Evolutionary conservation across 257 asterid species (phyloP), one percentile per base, ranked within the genome.

Genomic region (Gardenia jasminoides): DNA sequence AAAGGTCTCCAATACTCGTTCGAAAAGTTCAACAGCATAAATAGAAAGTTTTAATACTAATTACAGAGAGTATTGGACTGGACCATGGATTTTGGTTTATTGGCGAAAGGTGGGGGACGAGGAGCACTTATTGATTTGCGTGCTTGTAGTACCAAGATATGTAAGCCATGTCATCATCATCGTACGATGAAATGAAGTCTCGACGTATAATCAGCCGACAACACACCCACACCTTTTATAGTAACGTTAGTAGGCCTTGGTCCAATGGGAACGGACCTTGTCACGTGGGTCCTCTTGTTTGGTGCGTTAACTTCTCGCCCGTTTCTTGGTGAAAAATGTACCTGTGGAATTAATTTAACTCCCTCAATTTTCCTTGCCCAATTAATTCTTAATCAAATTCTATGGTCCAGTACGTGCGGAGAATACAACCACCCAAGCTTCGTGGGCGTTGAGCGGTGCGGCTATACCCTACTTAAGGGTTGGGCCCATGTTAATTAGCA

Each of bases 281-380:
- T 79, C 84, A 88, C 88, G 90, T 86, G 87, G 80, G 83, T 62
- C 26, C 0, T 67, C 9, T 19, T 67, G 59, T 71, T 66, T 82
- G 81, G 73, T 73, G 70, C 58, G 33, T 62, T 5, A 2, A 36
- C 80, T 43, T 12, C 56, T 67, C 62, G 39, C 4, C 66, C 9
- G 31, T 75, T 16, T 54, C 43, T 67, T 50, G 54, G n/a, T 30
- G 10, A n/a, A 61, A n/a, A 61, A 61, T n/a, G 33, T 61, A 61
- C 3, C n/a, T n/a, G 10, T 36, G 20, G 22, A 33, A 19, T 39
- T 9, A 20, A 19, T 68, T 39, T 10, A 52, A 31, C 52, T 61
- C 13, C 36, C 6, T 39, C 5, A 31, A 36, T 73, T 31, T 30
- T 44, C 9, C 12, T 65, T 47, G 58, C 36, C 36, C 12, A 15